Evolutionary conservation across 495 filamentous ascomycete species (phyloP), one percentile per base, ranked within the genome.

Genomic region (Hyaloscypha hepaticicola): DNA sequence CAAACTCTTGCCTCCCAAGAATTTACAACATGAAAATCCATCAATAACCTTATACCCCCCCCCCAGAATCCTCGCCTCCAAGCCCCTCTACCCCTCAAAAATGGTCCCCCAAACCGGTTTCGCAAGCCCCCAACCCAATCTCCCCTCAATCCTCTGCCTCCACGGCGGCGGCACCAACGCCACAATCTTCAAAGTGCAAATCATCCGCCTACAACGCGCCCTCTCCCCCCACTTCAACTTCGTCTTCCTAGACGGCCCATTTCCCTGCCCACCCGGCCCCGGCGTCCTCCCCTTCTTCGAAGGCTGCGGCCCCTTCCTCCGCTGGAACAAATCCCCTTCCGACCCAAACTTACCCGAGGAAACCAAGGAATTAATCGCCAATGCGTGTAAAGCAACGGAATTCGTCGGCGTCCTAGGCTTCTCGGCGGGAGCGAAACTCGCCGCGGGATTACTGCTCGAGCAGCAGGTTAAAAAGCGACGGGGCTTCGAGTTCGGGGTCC

Each of bases 81-180:
- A 8, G 19, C 38, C 38, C 5, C 14, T 16, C 38, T 9, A 27
- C 1, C 50, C 14, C 21, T 7, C 50, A 53, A 24, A 25, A 53
- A 53, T 53, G 50, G 22, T 4, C 25, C 50, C 9, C 9, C 50
- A 53, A 25, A 3, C 22, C 5, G 50, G 50, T 19, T 53, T 25
- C 50, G 21, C 38, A 45, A 45, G 4, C 38, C 1, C 38, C 4
- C 38, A 45, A 24, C 65, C 60, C 57, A 29, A 26, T 63, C 41
- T 70, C 68, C 69, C 69, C 28, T 28, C 58, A 21, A 66, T 89
- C 59, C 81, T 90, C 49, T 85, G 85, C 63, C 83, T 89, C 21
- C 87, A 90, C 70, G 87, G 84, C 9, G 78, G 80, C 64, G 86
- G 85, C 31, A 88, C 86, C 31, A 87, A 83, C 67, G 79, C 73